A percentile compares a stretch with the other conserved stretches of the same genome.
Conservation (phyloP, 2,329 filamentous ascomycete species). For the Fonsecaea erecta region DNA sequence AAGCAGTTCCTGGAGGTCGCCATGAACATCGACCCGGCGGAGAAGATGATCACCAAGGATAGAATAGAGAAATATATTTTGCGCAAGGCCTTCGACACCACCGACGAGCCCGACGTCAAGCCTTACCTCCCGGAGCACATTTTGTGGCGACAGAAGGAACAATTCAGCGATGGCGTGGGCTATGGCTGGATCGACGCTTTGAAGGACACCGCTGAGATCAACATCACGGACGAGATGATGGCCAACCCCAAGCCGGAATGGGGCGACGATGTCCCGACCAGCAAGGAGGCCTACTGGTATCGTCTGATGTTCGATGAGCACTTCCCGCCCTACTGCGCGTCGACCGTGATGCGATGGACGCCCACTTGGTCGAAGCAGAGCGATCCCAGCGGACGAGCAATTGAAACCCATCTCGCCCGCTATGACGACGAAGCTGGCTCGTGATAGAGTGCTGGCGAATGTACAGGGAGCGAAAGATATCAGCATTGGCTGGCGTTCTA, state of each 20-base stretch:
- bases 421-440: constrained; percentile 53
- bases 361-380: constrained; percentile 97
- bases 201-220: constrained; percentile 88
- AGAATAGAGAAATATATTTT: constrained; percentile 97
- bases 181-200: constrained; percentile 99
- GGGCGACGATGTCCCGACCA: constrained; percentile 89
- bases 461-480: constrained; percentile 11
- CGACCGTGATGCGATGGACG: constrained; percentile 93
- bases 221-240: constrained; percentile 97
- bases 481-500: constrained; percentile 20
- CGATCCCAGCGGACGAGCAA: constrained; percentile 89
- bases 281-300: constrained; percentile 99
- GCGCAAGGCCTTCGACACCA: constrained; percentile 95
- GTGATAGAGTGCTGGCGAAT: constrained; percentile 19
- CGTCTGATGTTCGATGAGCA: constrained; percentile 98
- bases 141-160: constrained; percentile 98
- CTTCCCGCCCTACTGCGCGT: constrained; percentile 89
- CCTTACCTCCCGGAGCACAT: constrained; percentile 96
- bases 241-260: constrained; percentile 97
- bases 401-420: constrained; percentile 74
- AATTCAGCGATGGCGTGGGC: constrained; percentile 97
- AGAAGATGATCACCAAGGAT: constrained; percentile 93
- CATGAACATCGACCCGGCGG: constrained; percentile 91
- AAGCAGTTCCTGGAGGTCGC: constrained; percentile 91
- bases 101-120: constrained; percentile 75